Evolutionary conservation across 2,329 filamentous ascomycete genomes (phyloP), one percentile per base, ranked within the genome.

Genomic region (Fusarium tuaranense): DNA sequence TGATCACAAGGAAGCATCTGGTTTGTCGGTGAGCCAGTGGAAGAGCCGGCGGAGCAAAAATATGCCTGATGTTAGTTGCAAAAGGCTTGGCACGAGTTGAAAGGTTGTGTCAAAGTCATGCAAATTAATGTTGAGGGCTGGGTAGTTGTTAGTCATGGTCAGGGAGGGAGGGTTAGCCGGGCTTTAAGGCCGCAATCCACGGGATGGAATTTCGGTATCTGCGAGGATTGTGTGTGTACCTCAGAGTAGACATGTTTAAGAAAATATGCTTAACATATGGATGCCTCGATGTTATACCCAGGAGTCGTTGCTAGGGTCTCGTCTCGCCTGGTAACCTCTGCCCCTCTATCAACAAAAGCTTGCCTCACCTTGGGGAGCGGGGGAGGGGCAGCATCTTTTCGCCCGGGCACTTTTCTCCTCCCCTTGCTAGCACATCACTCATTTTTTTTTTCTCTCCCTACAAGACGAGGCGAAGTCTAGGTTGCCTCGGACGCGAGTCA

Each of bases 61-160:
- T 69, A 38, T 74, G 72, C 72, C 65, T 74, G 72, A 74, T 75
- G 38, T 63, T 66, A 62, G 58, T 72, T 72, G 41, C 44, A 25
- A 64, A 41, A 59, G 51, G 65, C 69, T 75, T 71, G 73, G 67
- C 69, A 68, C 55, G 60, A 44, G 58, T 77, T 72, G 68, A 72
- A 71, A 65, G 60, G 67, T 70, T 78, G 76, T 77, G 76, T 78
- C 76, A 78, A 75, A 69, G 73, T 78, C 76, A 78, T 78, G 76
- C 76, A 78, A 76, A 77, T 53, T 53, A 53, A 53, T 71, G 44
- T 51, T 63, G 46, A 62, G 59, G 65, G 48, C 44, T 65, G 61
- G 41, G 51, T 65, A 57, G 48, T 44, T 73, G 41, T 78, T 78
- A 77, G 76, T 78, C 76, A 78, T 75, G 63, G 67, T 68, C 46